These are phyloP conservation scores for Candida sithepensis DNA, from an alignment of 805 yeast species.

Conservation along the genomic window DNA sequence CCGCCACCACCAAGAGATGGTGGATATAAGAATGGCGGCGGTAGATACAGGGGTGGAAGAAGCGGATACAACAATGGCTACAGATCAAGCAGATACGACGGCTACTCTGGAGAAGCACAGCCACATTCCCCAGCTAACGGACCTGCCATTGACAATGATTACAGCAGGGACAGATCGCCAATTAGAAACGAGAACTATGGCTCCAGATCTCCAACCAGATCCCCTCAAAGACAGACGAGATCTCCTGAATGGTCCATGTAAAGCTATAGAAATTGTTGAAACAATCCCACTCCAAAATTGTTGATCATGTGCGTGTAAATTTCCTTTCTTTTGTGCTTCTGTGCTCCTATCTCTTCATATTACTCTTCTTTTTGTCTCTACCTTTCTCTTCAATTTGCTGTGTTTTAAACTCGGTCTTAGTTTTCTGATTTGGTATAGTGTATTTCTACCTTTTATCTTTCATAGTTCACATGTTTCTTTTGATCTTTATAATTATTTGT, in stretches of 20 bases:
- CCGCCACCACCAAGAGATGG: not conserved
- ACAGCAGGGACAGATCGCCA: conserved; percentile 21
- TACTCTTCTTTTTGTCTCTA: not conserved
- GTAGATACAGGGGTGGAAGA: conserved; percentile 1
- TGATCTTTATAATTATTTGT: not conserved
- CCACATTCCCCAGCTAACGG: conserved; percentile 1
- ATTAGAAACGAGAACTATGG: conserved; percentile 11
- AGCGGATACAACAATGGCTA: conserved; percentile 4
- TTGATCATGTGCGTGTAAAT: too few relatives aligned
- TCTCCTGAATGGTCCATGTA: conserved; percentile 19
- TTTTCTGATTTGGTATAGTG: not conserved
- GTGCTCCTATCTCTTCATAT: not conserved
- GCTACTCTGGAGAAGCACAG: not conserved
- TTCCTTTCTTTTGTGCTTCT: too few relatives aligned
- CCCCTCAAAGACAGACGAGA: conserved; percentile 13
- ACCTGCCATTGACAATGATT: conserved; percentile 4
- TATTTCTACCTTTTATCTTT: not conserved
- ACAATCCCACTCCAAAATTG: too few relatives aligned
- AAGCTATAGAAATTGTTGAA: not conserved
- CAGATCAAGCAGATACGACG: conserved; percentile 3
- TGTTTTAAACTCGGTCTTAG: not conserved
- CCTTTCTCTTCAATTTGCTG: not conserved
- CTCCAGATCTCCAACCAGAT: conserved; percentile 14
- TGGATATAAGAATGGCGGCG: conserved; percentile 1
- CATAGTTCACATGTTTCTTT: not conserved